Base-by-base conservation (phyloP, 2,329 filamentous ascomycete genomes). In the Meredithiella fracta region DNA sequence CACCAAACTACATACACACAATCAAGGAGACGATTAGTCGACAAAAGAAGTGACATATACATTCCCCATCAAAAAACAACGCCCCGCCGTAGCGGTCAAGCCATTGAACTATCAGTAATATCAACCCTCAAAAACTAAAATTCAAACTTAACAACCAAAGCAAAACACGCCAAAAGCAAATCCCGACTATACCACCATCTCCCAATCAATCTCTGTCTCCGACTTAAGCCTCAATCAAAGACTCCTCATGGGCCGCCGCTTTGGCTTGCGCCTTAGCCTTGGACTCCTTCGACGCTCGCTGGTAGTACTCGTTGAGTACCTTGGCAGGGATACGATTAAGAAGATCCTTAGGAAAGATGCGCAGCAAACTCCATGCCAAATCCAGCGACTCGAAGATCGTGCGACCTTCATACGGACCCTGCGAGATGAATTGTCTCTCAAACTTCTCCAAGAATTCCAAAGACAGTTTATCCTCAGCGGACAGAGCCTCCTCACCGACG, bases 391-490 rank as follows among this genome's bases (percentile, higher is more conserved):
- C 92, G 70, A 80, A 90, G 66, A 98, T 95, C 61, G 77, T 83
- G 64, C 92, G 85, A 62, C 85, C 84, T 72, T 98, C 92, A 72
- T 98, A 98, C 17, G 89, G 75, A 55, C 86, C 87, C 71, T 98
- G 92, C 61, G 78, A 76, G 69, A 98, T 94, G 72, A 97, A 98
- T 58, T 85, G 87, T 61, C 86, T 84, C 74, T 98, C 92, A 67
- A 98, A 98, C 73, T 97, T 97, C 67, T 97, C 91, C 64, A 98
- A 74, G 76, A 98, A 98, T 70, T 98, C 92, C 38, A 98, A 80
- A 7, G 91, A 95, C 58, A 97, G 80, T 76, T 97, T 97, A 73
- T 98, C 92, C 73, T 98, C 92, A 55, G 86, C 79, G 26, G 89
- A 95, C 66, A 98, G 72, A 34, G 92, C 92, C 70, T 98, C 92